Percentiles rank a stretch among this genome's conserved stretches.
Conservation (phyloP, 202 grass and related monocot genomes). For the Saccharum hybrid region DNA sequence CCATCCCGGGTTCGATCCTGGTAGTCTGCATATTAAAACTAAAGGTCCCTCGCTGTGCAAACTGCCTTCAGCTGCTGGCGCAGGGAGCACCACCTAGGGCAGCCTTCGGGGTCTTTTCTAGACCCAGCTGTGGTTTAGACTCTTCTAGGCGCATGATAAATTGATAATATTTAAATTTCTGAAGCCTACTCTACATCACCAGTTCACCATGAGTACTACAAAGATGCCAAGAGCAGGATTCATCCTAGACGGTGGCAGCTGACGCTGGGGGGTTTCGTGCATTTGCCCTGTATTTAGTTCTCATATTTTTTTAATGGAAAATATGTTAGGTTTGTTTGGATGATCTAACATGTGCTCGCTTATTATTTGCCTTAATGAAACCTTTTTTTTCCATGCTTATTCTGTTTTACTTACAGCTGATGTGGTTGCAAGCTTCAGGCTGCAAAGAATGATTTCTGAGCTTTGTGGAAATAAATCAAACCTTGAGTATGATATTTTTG, state of each 20-base stretch:
- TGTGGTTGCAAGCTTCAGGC: constrained; percentile 73
- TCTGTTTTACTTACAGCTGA: constrained; percentile 57
- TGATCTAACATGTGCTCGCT: not conserved
- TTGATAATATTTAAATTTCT: not conserved
- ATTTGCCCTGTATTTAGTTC: not conserved
- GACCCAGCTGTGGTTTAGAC: not conserved
- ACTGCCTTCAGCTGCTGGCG: not conserved
- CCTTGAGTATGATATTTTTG: constrained; percentile 83
- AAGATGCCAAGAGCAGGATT: not conserved
- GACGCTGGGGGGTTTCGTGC: not conserved
- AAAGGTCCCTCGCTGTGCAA: not conserved
- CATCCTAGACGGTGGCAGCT: not conserved
- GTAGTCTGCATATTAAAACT: not conserved
- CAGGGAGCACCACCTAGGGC: not conserved
- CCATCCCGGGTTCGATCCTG: not conserved
- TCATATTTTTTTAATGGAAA: not conserved
- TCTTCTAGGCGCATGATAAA: not conserved
- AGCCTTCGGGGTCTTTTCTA: not conserved
- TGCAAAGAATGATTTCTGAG: constrained; percentile 58
- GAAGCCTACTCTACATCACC: not conserved
- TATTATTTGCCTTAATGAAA: not conserved
- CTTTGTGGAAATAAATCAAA: constrained; percentile 60
- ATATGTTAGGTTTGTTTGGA: not conserved
- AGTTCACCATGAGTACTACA: not conserved
- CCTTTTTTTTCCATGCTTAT: constrained; percentile 5